Base-by-base conservation (phyloP, 495 filamentous ascomycete genomes). In the Alectoria sarmentosa region DNA sequence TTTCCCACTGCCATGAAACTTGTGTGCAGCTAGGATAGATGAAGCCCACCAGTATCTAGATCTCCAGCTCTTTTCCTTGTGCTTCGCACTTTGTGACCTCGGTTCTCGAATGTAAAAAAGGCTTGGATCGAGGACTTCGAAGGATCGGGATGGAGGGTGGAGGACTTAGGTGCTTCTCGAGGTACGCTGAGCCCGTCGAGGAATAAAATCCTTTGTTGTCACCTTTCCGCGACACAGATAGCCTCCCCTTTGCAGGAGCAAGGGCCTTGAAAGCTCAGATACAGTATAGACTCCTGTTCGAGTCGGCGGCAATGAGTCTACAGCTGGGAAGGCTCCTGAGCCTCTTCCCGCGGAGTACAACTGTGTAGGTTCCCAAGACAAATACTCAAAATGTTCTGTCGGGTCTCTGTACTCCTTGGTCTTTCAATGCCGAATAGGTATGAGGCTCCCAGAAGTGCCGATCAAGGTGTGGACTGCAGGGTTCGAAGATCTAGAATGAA, bases 1-100 rank as follows among this genome's bases (percentile, higher is more conserved):
- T 46, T 23, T 34, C 30, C 37, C 26, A 58, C 26, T 64, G 54
- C 54, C 62, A 64, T 64, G 39, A 56, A 61, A 64, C 39, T 19
- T 37, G 52, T 30, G 21, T 34, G n/a, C 19, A 56, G n/a, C 21
- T 21, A 9, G 34, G 13, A 39, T 56, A 56, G 19, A 32, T 9
- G 11, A 28, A 28, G 8, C n/a, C 28, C 38, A 14, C 6, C 15
- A 46, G 30, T 21, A 14, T 4, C 36, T 48, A 55, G 28, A 36
- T 19, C 15, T 55, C 52, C 52, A 34, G 30, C 30, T 55, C 30
- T 30, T 54, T 15, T 10, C 14, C 7, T 11, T 34, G 3, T 32
- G 52, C 28, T 30, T 55, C 52, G 30, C 30, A 32, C 14, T 14
- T 21, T 55, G 30, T 32, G 30, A 41, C 5, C 37, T 39, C 52